Base-by-base conservation (phyloP, 305 asterid species). In the Fraxinus dipetala region DNA sequence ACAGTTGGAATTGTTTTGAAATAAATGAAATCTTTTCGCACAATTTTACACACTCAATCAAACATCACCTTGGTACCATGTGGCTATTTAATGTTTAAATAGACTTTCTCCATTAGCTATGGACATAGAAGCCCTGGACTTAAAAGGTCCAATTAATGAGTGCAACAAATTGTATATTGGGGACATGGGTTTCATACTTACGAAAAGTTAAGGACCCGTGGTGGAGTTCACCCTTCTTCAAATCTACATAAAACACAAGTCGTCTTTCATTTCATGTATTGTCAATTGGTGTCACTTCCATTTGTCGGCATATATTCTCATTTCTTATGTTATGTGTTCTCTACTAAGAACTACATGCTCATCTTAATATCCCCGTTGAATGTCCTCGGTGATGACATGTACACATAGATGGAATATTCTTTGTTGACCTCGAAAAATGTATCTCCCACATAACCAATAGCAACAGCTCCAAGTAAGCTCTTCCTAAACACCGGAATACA, bases 321-420 rank as follows among this genome's bases (percentile, higher is more conserved):
- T 13, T 43, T 43, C 51, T 43, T 43, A 43, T 10, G 48, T 38
- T 38, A 38, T 38, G 48, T 10, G 48, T 40, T 40, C 48, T 40
- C 3, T 40, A 40, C 48, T 11, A 40, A 40, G 48, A 40, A 10
- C 48, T 40, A 10, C 13, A 40, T 40, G 13, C 13, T 40, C 48
- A 40, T 40, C 40, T 40, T 40, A 40, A 40, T 40, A 40, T 1
- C 48, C 14, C 11, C 45, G 11, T 22, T 54, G 65, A 24, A n/a
- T 0, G 28, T 7, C 14, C 38, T 43, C 38, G 2, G 14, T 36
- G n/a, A 76, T 11, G 75, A 79, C 43, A 72, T 51, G 75, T 31
- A 45, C 75, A 70, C 38, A 35, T 10, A 10, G 26, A 31, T 11
- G 28, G 85, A 80, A 79, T 83, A 76, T 59, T 67, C 40, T 35